Base-by-base conservation (phyloP, 176 grass and related monocot genomes). In the Avena eriantha region DNA sequence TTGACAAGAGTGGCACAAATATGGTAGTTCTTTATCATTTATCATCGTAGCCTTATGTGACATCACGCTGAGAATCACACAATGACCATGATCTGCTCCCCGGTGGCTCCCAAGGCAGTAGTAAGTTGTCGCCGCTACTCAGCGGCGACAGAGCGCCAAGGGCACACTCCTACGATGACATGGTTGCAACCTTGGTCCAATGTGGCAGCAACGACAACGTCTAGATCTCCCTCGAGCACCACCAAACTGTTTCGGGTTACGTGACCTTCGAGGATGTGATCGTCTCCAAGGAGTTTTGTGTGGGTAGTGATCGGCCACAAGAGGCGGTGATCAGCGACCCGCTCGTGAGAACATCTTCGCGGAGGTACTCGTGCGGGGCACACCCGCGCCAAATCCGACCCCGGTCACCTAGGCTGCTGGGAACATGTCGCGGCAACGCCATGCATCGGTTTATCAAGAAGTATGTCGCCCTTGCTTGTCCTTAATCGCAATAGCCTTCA, bases 261-360 rank as follows among this genome's bases (percentile, higher is more conserved):
- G 79, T 85, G 18, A 88, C 68, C 83, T 85, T 88, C 19, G 41
- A 90, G 49, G 86, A 88, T 83, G 19, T 88, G 73, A 26, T 93
- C 29, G 41, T 0, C 1, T 26, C 15, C 1, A 5, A 12, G 14
- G 50, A 39, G 35, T 83, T 65, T 17, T 0, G 55, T 9, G 49
- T 10, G 5, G 12, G 10, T 4, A 3, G 7, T 11, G 10, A 1
- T 11, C 39, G 2, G 33, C 22, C 13, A 63, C 31, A 34, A 31
- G 34, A 81, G 81, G 19, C 41, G 1, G 31, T 16, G 17, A 89
- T 81, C 21, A 68, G n/a, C n/a, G 39, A 87, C 65, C 88, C 70
- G 35, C 65, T 85, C 18, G 17, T 90, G 21, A 53, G 78, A 29
- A 10, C 33, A 11, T 53, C 76, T 21, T 76, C 78, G 23, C 69